Conservation (phyloP, 169 alveolate species). For the Eimeria brunetti region DNA sequence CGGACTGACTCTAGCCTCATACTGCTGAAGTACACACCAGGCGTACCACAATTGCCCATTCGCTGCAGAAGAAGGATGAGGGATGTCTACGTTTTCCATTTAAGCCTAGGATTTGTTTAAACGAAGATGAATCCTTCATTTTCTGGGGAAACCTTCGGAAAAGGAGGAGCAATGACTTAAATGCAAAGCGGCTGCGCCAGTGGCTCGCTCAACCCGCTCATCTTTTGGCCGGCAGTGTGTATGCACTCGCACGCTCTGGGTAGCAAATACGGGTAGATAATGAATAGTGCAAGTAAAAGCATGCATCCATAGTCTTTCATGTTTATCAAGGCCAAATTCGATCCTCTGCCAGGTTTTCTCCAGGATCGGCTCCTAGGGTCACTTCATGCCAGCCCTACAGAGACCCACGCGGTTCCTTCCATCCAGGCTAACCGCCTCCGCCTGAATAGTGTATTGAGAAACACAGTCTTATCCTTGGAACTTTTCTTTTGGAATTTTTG, state of each 20-base stretch:
- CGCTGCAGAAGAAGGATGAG: background rate
- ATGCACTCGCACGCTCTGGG: background rate
- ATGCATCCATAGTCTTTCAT: too few species aligned
- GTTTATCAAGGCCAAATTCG: background rate
- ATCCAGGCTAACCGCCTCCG: background rate
- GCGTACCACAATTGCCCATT: too few species aligned
- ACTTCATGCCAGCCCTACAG: conserved; percentile 44
- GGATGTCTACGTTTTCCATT: background rate
- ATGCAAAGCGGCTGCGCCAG: background rate
- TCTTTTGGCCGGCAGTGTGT: background rate
- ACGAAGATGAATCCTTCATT: background rate
- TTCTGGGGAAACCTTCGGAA: background rate
- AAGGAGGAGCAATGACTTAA: background rate
- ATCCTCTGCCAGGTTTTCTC: background rate
- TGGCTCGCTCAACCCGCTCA: background rate
- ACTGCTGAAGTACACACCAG: too few species aligned
- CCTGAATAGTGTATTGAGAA: background rate
- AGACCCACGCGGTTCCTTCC: conserved; percentile 3
- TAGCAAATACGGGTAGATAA: background rate
- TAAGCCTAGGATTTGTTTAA: background rate
- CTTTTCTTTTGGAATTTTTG: background rate
- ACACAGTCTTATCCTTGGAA: background rate
- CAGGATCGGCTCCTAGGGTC: conserved; percentile 5
- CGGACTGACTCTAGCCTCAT: too few species aligned
- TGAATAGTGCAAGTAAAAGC: background rate